Base-by-base conservation (phyloP, 1,284 basidiomycete species). In the Tausonia pullulans region DNA sequence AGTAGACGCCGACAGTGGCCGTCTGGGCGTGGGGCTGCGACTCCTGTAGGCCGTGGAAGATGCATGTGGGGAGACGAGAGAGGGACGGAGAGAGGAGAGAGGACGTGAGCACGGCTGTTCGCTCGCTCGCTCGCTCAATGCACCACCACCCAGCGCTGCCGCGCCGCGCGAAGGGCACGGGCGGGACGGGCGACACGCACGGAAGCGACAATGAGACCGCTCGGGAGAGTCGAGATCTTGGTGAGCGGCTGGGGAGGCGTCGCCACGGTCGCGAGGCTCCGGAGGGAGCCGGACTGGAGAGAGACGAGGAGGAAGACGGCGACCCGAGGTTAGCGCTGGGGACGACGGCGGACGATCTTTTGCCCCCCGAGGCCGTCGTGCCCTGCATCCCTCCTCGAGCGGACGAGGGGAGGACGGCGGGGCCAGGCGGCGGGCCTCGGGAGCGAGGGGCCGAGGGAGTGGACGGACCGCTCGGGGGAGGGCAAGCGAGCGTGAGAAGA, bases 1-100 rank as follows among this genome's bases (percentile, higher is more conserved):
- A 96, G 94, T 94, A 99, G 66, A 98, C 88, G 71, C 96, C 96
- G 57, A 98, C 93, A 45, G 95, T 98, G 14, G 95, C 95, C 11
- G 95, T 98, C 79, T 95, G 90, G n/a, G 92, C 88, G 75, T 91
- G 86, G 39, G 92, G 84, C 70, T 94, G 90, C 41, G 90, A 82
- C 80, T 98, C 94, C 65, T 66, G 61, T 16, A 45, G 44, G 14
- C 13, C 60, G 77, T 77, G 13, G 76, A 76, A 63, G 78, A 71
- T 51, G 72, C 8, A 65, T 39, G 13, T 7, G 40, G 13, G 5
- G 13, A 46, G 43, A 16, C 43, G 16, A 46, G 51, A 52, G 57
- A 56, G 40, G 41, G 49, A 52, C 39, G 51, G 41, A 46, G 40
- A 9, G 44, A 9, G 9, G 48, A 43, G 39, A 41, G 45, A 45